Conservation (phyloP, 2,329 filamentous ascomycete species). For the Stemphylium vesicarium region DNA sequence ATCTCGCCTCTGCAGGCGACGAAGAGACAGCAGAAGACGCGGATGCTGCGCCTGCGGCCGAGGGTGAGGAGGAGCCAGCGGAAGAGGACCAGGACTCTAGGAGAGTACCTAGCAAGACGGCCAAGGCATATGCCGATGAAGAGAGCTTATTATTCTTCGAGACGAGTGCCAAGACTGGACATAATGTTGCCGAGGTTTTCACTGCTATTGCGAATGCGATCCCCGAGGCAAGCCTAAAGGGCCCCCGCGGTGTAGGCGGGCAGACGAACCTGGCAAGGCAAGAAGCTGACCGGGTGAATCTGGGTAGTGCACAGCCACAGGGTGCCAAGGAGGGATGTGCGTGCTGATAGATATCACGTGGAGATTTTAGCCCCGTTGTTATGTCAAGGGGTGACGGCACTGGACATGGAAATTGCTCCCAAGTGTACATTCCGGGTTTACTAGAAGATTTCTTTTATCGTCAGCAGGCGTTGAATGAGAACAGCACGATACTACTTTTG, state of each 20-base stretch:
- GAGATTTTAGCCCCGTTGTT: not conserved
- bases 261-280: conserved; percentile 63
- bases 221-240: conserved; percentile 95
- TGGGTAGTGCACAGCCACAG: conserved; percentile 72
- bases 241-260: conserved; percentile 69
- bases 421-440: not conserved
- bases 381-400: not conserved
- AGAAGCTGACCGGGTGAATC: conserved; percentile 78
- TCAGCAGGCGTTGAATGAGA: not conserved
- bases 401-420: not conserved
- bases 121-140: conserved; percentile 91
- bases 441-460: not conserved
- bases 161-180: conserved; percentile 94
- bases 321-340: conserved; percentile 91
- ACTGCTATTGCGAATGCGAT: conserved; percentile 98
- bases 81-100: conserved; percentile 75
- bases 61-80: conserved; percentile 58
- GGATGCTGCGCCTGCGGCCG: conserved; percentile 56
- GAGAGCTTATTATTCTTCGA: conserved; percentile 96
- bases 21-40: conserved; percentile 56
- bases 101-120: conserved; percentile 90
- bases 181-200: conserved; percentile 94
- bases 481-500: not conserved
- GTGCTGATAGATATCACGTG: conserved; percentile 62
- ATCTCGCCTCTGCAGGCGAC: conserved; percentile 67